These are phyloP conservation scores for Pyrus pyrifolia DNA, from an alignment of 306 rosid genomes.

Conservation along the genomic window DNA sequence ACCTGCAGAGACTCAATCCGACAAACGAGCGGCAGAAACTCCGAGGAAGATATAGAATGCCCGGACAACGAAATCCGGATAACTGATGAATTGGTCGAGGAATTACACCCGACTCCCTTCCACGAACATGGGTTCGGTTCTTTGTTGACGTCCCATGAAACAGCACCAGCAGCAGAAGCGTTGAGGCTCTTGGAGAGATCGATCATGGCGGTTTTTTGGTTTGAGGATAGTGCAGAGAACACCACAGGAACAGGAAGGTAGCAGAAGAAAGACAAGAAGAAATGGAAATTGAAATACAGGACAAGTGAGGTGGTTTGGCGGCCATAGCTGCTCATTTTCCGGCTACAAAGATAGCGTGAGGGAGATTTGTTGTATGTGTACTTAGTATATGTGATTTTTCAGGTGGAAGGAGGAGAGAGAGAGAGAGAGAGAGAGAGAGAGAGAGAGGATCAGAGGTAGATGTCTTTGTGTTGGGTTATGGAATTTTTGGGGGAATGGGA, in stretches of 20 bases:
- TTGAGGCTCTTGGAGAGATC: constrained; percentile 18
- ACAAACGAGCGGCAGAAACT: constrained; percentile 44
- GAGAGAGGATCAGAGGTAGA: not conserved
- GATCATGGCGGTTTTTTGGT: constrained; percentile 42
- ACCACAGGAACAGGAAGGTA: constrained; percentile 28
- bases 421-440: too few relatives aligned
- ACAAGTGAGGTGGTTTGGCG: too few relatives aligned
- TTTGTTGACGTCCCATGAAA: constrained; percentile 21
- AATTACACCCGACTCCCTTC: constrained; percentile 49
- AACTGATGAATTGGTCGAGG: constrained; percentile 22
- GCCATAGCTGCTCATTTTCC: too few relatives aligned
- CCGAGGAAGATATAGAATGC: constrained; percentile 26
- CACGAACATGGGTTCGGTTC: constrained; percentile 56
- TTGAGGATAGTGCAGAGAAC: constrained; percentile 37
- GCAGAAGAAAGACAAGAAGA: constrained; percentile 12
- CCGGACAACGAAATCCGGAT: constrained; percentile 28
- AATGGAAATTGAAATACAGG: not conserved
- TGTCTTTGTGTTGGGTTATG: not conserved
- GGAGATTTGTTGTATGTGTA: not conserved
- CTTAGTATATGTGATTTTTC: not conserved
- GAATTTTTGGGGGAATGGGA: not conserved
- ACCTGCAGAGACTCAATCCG: constrained; percentile 45
- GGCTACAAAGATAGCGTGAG: not conserved
- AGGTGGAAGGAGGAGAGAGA: not conserved
- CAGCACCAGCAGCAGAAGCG: not conserved